These are phyloP conservation scores for Lasiodiplodia citricola DNA, from an alignment of 2,329 filamentous ascomycete genomes.

Conservation along the genomic window DNA sequence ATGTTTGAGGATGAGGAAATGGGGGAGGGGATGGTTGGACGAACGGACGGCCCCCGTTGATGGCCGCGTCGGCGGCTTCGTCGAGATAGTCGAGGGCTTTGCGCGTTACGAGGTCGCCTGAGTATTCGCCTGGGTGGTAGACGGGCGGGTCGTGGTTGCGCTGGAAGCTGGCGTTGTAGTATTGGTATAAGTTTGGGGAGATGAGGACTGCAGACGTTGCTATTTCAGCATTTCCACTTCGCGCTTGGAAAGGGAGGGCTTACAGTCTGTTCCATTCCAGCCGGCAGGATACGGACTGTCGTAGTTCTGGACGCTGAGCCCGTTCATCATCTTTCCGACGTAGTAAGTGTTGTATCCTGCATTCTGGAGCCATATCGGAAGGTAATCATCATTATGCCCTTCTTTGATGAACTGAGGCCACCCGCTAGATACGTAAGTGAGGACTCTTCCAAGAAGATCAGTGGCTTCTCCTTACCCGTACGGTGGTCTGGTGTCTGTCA, in stretches of 20 bases:
- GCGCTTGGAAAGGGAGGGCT: not conserved
- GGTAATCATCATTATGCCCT: conserved; percentile 69
- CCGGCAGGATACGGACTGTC: conserved; percentile 62
- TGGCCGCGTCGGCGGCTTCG: conserved; percentile 65
- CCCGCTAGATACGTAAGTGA: conserved; percentile 37
- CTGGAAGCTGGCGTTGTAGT: conserved; percentile 69
- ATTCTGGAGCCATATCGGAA: conserved; percentile 72
- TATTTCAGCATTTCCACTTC: not conserved
- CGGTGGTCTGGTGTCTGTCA: conserved; percentile 63
- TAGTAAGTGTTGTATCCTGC: conserved; percentile 75
- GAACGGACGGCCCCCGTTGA: conserved; percentile 54
- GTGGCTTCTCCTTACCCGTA: conserved; percentile 44
- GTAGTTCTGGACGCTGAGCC: conserved; percentile 66
- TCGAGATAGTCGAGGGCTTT: conserved; percentile 66
- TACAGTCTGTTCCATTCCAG: conserved; percentile 58
- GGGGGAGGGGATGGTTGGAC: not conserved
- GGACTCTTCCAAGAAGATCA: conserved; percentile 33
- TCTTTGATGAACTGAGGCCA: conserved; percentile 70
- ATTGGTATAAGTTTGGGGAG: conserved; percentile 71
- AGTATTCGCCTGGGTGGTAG: conserved; percentile 61
- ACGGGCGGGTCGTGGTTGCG: conserved; percentile 63
- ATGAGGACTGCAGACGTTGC: conserved; percentile 54
- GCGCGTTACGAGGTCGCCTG: conserved; percentile 63
- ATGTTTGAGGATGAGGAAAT: not conserved
- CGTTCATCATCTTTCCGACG: conserved; percentile 73